phyloP scores from a whole-genome alignment of 2,329 filamentous ascomycete species.

The Coniella vitis region DNA sequence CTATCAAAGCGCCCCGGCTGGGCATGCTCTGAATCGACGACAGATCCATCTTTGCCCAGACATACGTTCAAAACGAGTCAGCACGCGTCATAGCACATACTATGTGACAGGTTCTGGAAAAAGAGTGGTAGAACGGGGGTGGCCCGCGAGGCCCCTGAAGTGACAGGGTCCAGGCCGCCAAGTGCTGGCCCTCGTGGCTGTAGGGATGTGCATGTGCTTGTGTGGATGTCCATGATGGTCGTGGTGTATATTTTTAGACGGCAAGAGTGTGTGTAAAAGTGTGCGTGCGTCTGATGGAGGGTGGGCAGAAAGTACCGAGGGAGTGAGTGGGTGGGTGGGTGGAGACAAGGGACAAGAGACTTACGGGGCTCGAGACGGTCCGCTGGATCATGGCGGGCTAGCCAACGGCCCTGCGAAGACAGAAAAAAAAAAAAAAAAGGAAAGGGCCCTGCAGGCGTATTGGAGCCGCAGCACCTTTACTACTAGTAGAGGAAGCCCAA shows the following conservation, averaged over 20 bases:
- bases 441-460: constrained; percentile 7
- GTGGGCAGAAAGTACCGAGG: constrained; percentile 7
- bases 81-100: not conserved
- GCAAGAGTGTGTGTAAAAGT: not conserved
- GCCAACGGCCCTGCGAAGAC: no score
- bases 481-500: constrained; percentile 7
- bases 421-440: no score
- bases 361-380: constrained; percentile 1
- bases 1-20: constrained; percentile 9
- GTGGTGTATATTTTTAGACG: not conserved
- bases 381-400: no score
- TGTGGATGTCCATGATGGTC: not conserved
- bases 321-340: not conserved
- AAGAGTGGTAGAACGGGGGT: not conserved
- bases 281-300: not conserved
- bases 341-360: not conserved
- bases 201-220: no score
- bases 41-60: constrained; percentile 12
- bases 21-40: constrained; percentile 6
- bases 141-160: not conserved
- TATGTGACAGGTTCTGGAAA: not conserved
- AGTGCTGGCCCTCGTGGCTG: no score
- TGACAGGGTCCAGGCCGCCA: no score
- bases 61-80: not conserved
- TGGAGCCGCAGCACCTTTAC: constrained; percentile 8